These are phyloP conservation scores for Clonostachys byssicola DNA, from an alignment of 2,329 filamentous ascomycete genomes.

Conservation along the genomic window DNA sequence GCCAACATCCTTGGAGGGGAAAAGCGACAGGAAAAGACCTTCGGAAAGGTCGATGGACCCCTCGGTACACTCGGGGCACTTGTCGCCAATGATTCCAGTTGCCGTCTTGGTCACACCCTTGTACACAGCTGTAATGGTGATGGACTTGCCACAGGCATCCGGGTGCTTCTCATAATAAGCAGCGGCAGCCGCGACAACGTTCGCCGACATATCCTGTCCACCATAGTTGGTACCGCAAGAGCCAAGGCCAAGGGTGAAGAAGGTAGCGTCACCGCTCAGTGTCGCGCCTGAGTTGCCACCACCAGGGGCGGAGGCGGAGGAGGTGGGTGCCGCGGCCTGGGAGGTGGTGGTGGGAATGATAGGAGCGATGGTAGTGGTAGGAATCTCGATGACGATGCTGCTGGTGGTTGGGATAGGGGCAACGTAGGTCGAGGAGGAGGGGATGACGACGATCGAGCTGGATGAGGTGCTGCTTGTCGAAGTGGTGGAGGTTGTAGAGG, in stretches of 20 bases:
- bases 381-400: neutral
- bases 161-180: too few species aligned
- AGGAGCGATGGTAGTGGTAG: slow-evolving; percentile 6
- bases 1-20: slow-evolving; percentile 32
- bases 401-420: too few species aligned
- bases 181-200: slow-evolving; percentile 54
- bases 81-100: slow-evolving; percentile 65
- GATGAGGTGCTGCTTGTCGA: neutral
- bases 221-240: slow-evolving; percentile 61
- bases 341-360: slow-evolving; percentile 4
- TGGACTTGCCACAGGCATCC: too few species aligned
- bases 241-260: slow-evolving; percentile 65
- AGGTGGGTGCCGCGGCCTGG: neutral
- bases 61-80: slow-evolving; percentile 64
- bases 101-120: slow-evolving; percentile 58
- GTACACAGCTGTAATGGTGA: slow-evolving; percentile 48
- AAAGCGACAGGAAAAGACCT: slow-evolving; percentile 50
- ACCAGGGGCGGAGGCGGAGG: neutral
- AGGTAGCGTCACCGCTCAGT: slow-evolving; percentile 65
- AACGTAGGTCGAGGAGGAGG: slow-evolving; percentile 7
- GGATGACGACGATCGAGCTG: too few species aligned
- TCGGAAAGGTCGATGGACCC: slow-evolving; percentile 54
- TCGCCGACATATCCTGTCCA: slow-evolving; percentile 46
- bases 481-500: neutral
- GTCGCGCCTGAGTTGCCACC: slow-evolving; percentile 6